Percentiles rank a stretch among this genome's conserved stretches.
phyloP scores from a whole-genome alignment of 2,329 filamentous ascomycete genomes.

The Sordariomycetes sp. region DNA sequence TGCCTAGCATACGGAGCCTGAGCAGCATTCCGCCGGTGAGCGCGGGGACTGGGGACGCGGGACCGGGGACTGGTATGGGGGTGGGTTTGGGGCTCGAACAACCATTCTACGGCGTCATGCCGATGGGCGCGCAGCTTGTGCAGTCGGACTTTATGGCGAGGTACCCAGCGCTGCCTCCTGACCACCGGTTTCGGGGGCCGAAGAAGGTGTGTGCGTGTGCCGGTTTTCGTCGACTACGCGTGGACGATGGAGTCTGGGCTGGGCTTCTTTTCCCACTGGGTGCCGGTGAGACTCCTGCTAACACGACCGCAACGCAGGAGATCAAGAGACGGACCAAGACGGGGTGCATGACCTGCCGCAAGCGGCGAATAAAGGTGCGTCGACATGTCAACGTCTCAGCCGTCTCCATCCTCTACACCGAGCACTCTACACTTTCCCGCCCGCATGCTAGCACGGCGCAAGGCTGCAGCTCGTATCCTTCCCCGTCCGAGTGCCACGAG shows the following conservation, averaged over 20 bases:
- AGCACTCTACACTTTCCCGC: conserved; percentile 5
- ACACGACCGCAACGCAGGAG: conserved; percentile 26
- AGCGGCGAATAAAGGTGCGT: conserved; percentile 49
- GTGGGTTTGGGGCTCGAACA: conserved; percentile 1
- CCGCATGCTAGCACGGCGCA: too few relatives aligned
- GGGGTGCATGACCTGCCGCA: conserved; percentile 48
- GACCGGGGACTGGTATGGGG: conserved; percentile 1
- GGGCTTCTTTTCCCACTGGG: not conserved
- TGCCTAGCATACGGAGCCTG: conserved; percentile 9
- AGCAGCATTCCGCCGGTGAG: conserved; percentile 17
- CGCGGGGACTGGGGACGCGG: conserved; percentile 9
- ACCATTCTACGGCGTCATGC: conserved; percentile 7
- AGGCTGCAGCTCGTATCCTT: not conserved
- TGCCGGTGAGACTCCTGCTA: not conserved
- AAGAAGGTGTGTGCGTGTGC: conserved; percentile 3
- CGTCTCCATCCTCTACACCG: conserved; percentile 10
- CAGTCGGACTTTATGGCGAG: not conserved
- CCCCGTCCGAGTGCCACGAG: too few relatives aligned
- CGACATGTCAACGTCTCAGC: not conserved
- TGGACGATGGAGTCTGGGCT: not conserved
- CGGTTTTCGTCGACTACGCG: not conserved
- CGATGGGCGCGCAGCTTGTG: conserved; percentile 12
- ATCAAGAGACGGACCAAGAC: conserved; percentile 51
- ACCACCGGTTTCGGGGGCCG: conserved; percentile 3
- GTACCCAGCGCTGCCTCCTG: conserved; percentile 2